Percentiles rank a stretch among this genome's conserved stretches.
Conservation (phyloP, 2,329 filamentous ascomycete genomes). For the Botrytis byssoidea region DNA sequence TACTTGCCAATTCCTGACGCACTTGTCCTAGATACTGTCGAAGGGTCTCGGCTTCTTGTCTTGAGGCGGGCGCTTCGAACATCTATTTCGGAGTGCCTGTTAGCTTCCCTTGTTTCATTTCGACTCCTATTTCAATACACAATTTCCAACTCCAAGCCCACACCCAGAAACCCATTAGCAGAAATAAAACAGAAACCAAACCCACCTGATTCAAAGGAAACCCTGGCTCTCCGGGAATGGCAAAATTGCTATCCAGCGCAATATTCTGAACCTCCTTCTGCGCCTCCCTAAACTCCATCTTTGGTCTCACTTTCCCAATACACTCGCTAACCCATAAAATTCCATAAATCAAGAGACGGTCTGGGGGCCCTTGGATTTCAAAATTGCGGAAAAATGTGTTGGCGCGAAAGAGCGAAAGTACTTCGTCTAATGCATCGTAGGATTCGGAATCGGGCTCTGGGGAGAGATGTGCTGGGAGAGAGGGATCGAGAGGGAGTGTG, state of each 20-base stretch:
- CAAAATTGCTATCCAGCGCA: conserved; percentile 90
- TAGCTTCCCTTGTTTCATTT: neutral
- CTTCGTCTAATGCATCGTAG: conserved; percentile 95
- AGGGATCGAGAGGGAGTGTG: conserved; percentile 63
- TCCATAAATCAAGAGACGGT: conserved; percentile 92
- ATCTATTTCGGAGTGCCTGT: conserved; percentile 50
- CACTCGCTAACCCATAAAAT: conserved; percentile 94
- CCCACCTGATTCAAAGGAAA: conserved; percentile 87
- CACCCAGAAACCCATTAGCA: neutral
- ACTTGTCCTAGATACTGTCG: conserved; percentile 90
- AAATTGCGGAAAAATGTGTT: conserved; percentile 99
- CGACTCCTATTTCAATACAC: neutral
- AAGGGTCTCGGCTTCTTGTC: conserved; percentile 85
- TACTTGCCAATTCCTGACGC: conserved; percentile 81
- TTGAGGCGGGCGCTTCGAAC: conserved; percentile 83
- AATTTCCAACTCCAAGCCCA: neutral
- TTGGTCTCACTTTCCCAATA: conserved; percentile 79
- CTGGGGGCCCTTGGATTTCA: conserved; percentile 94
- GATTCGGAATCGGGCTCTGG: conserved; percentile 84
- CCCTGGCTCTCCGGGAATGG: conserved; percentile 86
- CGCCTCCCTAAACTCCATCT: conserved; percentile 59
- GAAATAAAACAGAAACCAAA: conserved; percentile 9
- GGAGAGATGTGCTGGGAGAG: conserved; percentile 48
- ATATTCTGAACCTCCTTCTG: conserved; percentile 81
- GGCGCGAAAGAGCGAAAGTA: conserved; percentile 87